Percentiles rank a stretch among this genome's conserved stretches.
phyloP scores from a whole-genome alignment of 768 basidiomycete genomes.

The Roridomyces roridus region DNA sequence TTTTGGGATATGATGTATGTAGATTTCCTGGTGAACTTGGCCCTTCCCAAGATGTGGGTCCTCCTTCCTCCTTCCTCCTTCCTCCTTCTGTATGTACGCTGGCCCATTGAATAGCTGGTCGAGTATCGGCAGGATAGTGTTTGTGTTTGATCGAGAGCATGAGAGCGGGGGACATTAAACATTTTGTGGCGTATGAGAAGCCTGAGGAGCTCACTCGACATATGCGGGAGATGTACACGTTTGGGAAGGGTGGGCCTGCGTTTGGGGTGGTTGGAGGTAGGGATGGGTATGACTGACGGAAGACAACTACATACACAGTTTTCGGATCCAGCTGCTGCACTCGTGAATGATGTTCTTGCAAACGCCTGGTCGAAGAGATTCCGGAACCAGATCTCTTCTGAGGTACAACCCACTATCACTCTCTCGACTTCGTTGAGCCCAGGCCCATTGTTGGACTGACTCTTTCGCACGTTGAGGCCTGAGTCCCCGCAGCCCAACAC shows the following conservation, averaged over 20 bases:
- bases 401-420: too few species aligned
- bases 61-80: not conserved
- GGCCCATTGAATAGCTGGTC: not conserved
- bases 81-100: not conserved
- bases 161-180: not conserved
- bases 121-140: not conserved
- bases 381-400: too few species aligned
- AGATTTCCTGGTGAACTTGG: not conserved
- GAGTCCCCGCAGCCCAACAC: too few species aligned
- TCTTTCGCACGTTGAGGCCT: too few species aligned
- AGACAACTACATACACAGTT: too few species aligned
- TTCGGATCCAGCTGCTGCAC: too few species aligned
- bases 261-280: not conserved
- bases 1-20: not conserved
- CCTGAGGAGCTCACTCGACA: not conserved
- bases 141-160: constrained; percentile 6
- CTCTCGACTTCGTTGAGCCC: too few species aligned
- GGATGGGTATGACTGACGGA: not conserved
- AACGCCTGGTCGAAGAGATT: too few species aligned
- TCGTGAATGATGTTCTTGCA: too few species aligned
- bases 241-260: not conserved
- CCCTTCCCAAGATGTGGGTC: not conserved
- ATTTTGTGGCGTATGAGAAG: constrained; percentile 5
- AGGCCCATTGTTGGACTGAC: too few species aligned
- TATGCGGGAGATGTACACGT: constrained; percentile 6